Percentiles rank a stretch among this genome's conserved stretches.
phyloP scores from a whole-genome alignment of 345 rosid species.

The Syzygium oleosum region DNA sequence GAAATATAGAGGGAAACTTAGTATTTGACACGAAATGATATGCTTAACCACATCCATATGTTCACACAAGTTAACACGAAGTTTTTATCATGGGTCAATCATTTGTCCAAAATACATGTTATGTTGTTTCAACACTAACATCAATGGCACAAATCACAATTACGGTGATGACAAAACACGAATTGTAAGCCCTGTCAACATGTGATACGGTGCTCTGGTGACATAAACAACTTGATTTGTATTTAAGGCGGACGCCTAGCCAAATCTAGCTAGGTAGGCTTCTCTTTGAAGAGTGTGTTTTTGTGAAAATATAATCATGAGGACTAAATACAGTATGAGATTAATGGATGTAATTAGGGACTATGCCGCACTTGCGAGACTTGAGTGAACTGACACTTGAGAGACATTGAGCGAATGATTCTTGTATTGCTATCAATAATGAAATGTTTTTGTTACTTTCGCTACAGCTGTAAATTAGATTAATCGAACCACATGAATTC shows the following conservation, averaged over 20 bases:
- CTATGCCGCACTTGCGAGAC: background rate
- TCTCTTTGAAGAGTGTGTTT: background rate
- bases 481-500: background rate
- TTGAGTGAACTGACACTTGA: background rate
- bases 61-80: background rate
- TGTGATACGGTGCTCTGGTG: background rate
- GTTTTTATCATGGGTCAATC: background rate
- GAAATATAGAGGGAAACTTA: background rate
- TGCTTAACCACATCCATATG: background rate
- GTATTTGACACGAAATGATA: background rate
- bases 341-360: background rate
- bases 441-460: background rate
- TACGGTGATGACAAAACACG: background rate
- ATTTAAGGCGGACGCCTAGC: background rate
- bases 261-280: background rate
- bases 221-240: background rate
- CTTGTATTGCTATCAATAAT: background rate
- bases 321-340: background rate
- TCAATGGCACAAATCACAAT: background rate
- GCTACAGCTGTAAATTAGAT: too few relatives aligned
- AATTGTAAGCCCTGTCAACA: background rate
- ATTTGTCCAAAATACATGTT: background rate
- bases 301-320: background rate
- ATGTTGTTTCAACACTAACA: background rate
- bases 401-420: background rate